Evolutionary conservation across 1,284 basidiomycete species (phyloP), one percentile per base, ranked within the genome.

Genomic region (Trichosporon sp.): DNA sequence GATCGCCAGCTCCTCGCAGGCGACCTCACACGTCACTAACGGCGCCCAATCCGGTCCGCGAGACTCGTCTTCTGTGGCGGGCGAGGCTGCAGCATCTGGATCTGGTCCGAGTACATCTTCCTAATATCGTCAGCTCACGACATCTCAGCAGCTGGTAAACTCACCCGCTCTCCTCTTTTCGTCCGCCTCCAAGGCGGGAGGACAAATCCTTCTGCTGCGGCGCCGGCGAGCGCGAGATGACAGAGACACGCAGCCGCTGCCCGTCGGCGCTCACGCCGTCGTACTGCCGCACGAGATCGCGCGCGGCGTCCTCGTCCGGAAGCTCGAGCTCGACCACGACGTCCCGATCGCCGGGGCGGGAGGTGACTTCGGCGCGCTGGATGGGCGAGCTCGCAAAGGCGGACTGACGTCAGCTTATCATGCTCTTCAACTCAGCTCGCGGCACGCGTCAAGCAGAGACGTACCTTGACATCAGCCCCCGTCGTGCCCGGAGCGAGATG

Each of bases 321-420:
- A 91, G 91, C 16, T 91, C 91, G 26, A 94, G 85, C 31, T 91
- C 89, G 65, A 94, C 91, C 1, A 86, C 83, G 7, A 91, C 89
- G 54, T 88, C 86, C 10, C 54, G 35, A 37, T 70, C 70, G 12
- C 46, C 5, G 11, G 85, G 83, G 14, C 72, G 66, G 0, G 83
- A 75, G 51, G 80, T 77, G 2, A 82, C 73, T 21, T 86, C 87
- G 5, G 90, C 87, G 32, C 86, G 85, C 32, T 88, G 86, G 74
- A 94, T 90, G 11, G 88, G 85, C 2, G 92, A 91, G 76, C 91
- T 88, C 75, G 91, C 90, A 86, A 95, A 95, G 71, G 94, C 94
- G 31, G 91, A 91, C 89, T 90, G 72, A 19, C 46, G 40, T 68
- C 56, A 70, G 69, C 43, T 46, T 10, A 12, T 40, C 38, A 11